Conservation (phyloP, 2,329 filamentous ascomycete species). For the Penicillium griseofulvum region DNA sequence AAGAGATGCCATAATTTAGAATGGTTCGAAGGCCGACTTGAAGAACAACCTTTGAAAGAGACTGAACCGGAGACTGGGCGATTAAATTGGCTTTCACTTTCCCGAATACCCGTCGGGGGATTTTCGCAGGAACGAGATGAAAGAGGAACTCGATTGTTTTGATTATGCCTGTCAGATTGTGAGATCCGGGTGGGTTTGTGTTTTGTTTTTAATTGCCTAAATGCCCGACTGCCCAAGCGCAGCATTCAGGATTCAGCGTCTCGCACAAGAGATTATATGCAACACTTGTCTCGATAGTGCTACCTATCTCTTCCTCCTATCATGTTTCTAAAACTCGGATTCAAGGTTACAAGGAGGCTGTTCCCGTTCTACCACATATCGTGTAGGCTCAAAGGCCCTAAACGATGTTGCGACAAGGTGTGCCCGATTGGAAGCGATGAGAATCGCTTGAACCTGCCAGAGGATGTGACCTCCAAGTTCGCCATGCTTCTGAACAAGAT, state of each 20-base stretch:
- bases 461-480: conserved; percentile 11
- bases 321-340: conserved; percentile 18
- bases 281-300: neutral
- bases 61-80: neutral
- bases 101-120: neutral
- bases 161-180: neutral
- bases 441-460: neutral
- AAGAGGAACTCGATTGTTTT: neutral
- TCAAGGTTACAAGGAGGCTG: conserved; percentile 12
- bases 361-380: conserved; percentile 6
- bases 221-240: too few relatives aligned
- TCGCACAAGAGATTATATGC: neutral
- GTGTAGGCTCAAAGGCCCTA: neutral
- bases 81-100: neutral
- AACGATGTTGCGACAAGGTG: conserved; percentile 8
- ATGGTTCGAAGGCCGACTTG: neutral
- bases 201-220: neutral
- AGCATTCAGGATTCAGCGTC: neutral
- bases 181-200: neutral
- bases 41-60: neutral
- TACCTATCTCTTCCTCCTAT: neutral
- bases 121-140: neutral
- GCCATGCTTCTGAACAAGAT: conserved; percentile 3
- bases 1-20: neutral
- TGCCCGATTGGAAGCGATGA: neutral